Evolutionary conservation across 805 yeast species (phyloP).

Genomic region (Yarrowia sp.): DNA sequence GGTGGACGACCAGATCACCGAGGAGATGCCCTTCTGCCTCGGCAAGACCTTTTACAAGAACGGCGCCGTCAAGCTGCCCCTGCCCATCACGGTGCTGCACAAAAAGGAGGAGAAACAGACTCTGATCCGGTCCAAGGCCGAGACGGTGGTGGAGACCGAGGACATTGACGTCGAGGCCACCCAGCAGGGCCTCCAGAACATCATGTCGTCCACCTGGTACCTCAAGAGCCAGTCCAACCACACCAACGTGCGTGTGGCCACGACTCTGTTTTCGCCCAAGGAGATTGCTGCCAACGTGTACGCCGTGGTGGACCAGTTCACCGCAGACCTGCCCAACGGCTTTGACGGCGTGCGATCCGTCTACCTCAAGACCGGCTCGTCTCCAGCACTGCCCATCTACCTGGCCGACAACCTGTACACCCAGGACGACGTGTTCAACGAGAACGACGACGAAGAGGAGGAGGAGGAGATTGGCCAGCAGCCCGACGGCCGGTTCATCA

Average conservation of each 20-base stretch:
- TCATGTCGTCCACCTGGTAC: constrained; percentile 64
- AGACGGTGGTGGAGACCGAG: constrained; percentile 45
- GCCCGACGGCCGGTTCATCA: constrained; percentile 36
- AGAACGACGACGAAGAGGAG: constrained; percentile 45
- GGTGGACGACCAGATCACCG: constrained; percentile 81
- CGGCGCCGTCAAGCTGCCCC: constrained; percentile 63
- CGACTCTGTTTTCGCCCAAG: constrained; percentile 54
- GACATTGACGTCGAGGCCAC: constrained; percentile 61
- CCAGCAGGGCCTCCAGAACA: constrained; percentile 63
- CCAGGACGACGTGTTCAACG: constrained; percentile 58
- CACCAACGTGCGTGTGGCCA: constrained; percentile 62
- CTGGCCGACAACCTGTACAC: constrained; percentile 61
- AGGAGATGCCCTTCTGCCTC: constrained; percentile 79
- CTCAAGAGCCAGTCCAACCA: constrained; percentile 77
- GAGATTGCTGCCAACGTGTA: constrained; percentile 67
- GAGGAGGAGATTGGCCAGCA: constrained; percentile 41
- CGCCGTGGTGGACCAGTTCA: constrained; percentile 60
- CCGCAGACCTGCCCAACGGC: constrained; percentile 44
- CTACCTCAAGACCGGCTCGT: constrained; percentile 71
- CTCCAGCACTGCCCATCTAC: constrained; percentile 87
- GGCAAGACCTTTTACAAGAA: constrained; percentile 78
- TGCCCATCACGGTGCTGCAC: constrained; percentile 61
- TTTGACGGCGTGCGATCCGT: constrained; percentile 50
- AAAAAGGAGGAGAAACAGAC: constrained; percentile 41
- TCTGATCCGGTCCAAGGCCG: constrained; percentile 39